phyloP scores from a whole-genome alignment of 2,329 filamentous ascomycete species.

The Fusarium dimerum region DNA sequence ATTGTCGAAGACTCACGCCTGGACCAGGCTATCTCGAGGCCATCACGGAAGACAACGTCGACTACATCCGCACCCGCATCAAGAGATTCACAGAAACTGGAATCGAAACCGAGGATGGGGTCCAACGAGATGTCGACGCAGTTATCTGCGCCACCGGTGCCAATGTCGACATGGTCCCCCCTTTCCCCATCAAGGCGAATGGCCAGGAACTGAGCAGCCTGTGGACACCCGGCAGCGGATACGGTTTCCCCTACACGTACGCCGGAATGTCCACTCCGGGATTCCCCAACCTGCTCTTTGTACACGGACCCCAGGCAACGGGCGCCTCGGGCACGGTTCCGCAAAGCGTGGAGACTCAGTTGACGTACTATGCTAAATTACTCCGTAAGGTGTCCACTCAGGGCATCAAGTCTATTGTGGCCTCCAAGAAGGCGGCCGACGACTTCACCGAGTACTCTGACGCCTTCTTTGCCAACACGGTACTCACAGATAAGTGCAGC shows the following conservation, averaged over 20 bases:
- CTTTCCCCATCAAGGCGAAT: slow-evolving; percentile 59
- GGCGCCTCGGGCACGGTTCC: slow-evolving; percentile 67
- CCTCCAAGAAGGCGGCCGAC: slow-evolving; percentile 59
- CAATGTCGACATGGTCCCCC: slow-evolving; percentile 58
- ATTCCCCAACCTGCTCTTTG: slow-evolving; percentile 68
- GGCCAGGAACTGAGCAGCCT: slow-evolving; percentile 54
- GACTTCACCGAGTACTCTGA: slow-evolving; percentile 64
- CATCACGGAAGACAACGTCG: slow-evolving; percentile 61
- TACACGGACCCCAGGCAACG: slow-evolving; percentile 61
- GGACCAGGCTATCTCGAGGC: slow-evolving; percentile 70
- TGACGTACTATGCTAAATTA: slow-evolving; percentile 66
- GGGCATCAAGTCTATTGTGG: slow-evolving; percentile 63
- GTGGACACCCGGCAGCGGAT: slow-evolving; percentile 57
- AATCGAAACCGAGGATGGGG: slow-evolving; percentile 61
- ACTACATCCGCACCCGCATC: slow-evolving; percentile 59
- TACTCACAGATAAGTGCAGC: slow-evolving; percentile 63
- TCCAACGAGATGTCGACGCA: slow-evolving; percentile 59
- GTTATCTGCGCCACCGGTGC: slow-evolving; percentile 71
- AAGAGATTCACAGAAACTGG: slow-evolving; percentile 58
- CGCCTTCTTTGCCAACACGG: slow-evolving; percentile 55
- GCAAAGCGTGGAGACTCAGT: slow-evolving; percentile 65
- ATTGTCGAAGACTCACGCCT: slow-evolving; percentile 65
- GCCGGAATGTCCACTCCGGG: slow-evolving; percentile 63
- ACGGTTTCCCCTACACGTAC: slow-evolving; percentile 68
- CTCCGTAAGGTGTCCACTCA: slow-evolving; percentile 67